These are phyloP conservation scores for Fistulinella cinereoalba DNA, from an alignment of 1,284 basidiomycete genomes.

Conservation along the genomic window DNA sequence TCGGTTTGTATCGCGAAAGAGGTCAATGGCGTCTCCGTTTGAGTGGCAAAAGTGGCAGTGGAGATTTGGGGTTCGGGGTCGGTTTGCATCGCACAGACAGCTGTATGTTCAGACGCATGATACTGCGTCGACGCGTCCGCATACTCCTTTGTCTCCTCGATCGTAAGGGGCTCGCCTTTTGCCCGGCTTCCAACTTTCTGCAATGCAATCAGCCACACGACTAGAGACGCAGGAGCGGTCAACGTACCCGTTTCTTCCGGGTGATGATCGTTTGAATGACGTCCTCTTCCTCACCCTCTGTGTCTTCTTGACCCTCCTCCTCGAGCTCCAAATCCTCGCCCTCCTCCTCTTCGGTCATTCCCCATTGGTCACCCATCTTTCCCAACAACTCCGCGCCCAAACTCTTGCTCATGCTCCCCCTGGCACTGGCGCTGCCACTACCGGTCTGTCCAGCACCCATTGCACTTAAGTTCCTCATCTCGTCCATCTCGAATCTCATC, in stretches of 20 bases:
- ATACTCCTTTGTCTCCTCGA: slow-evolving; percentile 70
- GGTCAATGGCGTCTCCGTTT: slow-evolving; percentile 22
- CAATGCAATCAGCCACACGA: slow-evolving; percentile 12
- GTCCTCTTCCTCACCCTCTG: slow-evolving; percentile 68
- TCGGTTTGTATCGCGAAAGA: slow-evolving; percentile 33
- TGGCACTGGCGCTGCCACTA: slow-evolving; percentile 50
- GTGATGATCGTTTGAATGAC: slow-evolving; percentile 81
- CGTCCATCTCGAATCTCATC: slow-evolving; percentile 87
- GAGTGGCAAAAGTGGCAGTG: slow-evolving; percentile 23
- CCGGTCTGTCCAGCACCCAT: slow-evolving; percentile 36
- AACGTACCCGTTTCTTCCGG: slow-evolving; percentile 65
- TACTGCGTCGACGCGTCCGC: slow-evolving; percentile 68
- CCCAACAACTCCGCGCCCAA: slow-evolving; percentile 77
- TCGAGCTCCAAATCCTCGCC: slow-evolving; percentile 37
- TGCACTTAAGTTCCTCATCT: slow-evolving; percentile 59
- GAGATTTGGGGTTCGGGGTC: slow-evolving; percentile 32
- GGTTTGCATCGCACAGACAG: slow-evolving; percentile 38
- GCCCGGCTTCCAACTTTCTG: slow-evolving; percentile 66
- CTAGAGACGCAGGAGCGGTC: slow-evolving; percentile 2
- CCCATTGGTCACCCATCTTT: slow-evolving; percentile 49
- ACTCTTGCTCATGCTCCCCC: slow-evolving; percentile 63
- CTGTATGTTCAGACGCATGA: slow-evolving; percentile 49
- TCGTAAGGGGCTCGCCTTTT: slow-evolving; percentile 48
- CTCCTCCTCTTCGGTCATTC: slow-evolving; percentile 39
- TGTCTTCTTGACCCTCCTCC: slow-evolving; percentile 49